A percentile compares a stretch with the other conserved stretches of the same genome.
phyloP scores from a whole-genome alignment of 2,329 filamentous ascomycete genomes.

The Phialophora tarda region DNA sequence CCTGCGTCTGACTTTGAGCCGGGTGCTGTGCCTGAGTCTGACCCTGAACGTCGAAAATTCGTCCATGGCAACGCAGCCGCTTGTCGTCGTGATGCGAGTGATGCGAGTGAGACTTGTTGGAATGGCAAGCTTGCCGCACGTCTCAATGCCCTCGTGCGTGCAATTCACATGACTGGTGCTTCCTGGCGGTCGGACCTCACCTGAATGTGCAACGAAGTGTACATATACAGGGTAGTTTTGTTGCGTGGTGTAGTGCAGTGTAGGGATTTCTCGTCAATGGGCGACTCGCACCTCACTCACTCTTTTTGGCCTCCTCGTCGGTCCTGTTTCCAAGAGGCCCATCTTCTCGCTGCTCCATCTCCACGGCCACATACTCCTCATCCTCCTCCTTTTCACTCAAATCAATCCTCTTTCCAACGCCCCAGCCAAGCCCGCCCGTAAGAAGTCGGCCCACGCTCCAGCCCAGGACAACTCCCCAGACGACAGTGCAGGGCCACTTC shows the following conservation, averaged over 20 bases:
- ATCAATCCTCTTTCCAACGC: constrained; percentile 38
- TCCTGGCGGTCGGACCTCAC: not conserved
- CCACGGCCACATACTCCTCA: constrained; percentile 1
- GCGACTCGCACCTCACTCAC: not conserved
- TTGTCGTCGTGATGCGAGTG: not conserved
- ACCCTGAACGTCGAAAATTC: not conserved
- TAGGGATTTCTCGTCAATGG: not conserved
- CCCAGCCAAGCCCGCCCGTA: constrained; percentile 30
- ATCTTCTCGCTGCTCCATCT: not conserved
- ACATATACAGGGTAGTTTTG: not conserved
- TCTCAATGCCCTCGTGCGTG: not conserved
- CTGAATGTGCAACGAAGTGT: not conserved
- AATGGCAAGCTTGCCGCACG: not conserved
- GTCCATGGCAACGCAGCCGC: not conserved
- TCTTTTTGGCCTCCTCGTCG: not conserved
- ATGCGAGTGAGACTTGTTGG: not conserved
- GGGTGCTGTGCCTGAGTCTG: not conserved
- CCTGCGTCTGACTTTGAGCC: too few relatives aligned
- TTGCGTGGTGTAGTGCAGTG: not conserved
- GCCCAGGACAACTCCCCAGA: constrained; percentile 81
- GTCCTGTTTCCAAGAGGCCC: not conserved
- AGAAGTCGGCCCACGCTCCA: constrained; percentile 65
- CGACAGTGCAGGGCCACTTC: constrained; percentile 91
- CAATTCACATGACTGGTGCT: not conserved
- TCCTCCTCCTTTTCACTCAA: constrained; percentile 37